A percentile compares a stretch with the other conserved stretches of the same genome.
Conservation (phyloP, 163 green algal species). For the Botryococcus braunii region DNA sequence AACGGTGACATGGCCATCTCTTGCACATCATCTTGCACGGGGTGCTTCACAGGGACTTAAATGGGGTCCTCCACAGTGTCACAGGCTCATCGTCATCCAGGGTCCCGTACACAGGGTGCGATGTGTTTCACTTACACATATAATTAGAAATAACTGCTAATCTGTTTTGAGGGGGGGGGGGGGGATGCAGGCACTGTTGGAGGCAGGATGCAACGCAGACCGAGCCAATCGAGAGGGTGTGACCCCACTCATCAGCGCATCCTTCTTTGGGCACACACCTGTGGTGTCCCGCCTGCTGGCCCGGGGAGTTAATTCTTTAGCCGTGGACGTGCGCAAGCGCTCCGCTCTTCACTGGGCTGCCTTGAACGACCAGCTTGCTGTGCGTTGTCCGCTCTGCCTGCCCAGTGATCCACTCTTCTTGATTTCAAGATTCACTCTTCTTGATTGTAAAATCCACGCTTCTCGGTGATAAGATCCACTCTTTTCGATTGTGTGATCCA, state of each 20-base stretch:
- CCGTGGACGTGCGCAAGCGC: not conserved
- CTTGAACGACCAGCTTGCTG: not conserved
- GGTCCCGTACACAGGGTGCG: not conserved
- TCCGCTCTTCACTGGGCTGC: constrained; percentile 5
- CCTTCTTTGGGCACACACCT: constrained; percentile 18
- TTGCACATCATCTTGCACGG: too few species aligned
- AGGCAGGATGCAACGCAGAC: not conserved
- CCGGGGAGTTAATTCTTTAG: constrained; percentile 4
- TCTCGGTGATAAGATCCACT: not conserved
- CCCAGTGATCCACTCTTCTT: not conserved
- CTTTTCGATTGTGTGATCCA: not conserved
- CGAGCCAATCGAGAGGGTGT: constrained; percentile 9
- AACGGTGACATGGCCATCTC: too few species aligned
- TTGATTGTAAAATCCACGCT: not conserved
- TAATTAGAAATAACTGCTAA: not conserved
- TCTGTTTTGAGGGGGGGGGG: too few species aligned
- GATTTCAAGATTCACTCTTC: not conserved
- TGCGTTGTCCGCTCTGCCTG: too few species aligned
- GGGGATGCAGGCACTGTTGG: constrained; percentile 2
- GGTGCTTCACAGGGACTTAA: too few species aligned
- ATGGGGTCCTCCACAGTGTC: not conserved
- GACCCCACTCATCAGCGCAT: constrained; percentile 15
- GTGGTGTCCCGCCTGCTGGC: constrained; percentile 11
- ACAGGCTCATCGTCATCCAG: not conserved
- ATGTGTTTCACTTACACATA: not conserved